Evolutionary conservation across 805 yeast genomes (phyloP).

Genomic region (Ogataea trehaloabstinens): DNA sequence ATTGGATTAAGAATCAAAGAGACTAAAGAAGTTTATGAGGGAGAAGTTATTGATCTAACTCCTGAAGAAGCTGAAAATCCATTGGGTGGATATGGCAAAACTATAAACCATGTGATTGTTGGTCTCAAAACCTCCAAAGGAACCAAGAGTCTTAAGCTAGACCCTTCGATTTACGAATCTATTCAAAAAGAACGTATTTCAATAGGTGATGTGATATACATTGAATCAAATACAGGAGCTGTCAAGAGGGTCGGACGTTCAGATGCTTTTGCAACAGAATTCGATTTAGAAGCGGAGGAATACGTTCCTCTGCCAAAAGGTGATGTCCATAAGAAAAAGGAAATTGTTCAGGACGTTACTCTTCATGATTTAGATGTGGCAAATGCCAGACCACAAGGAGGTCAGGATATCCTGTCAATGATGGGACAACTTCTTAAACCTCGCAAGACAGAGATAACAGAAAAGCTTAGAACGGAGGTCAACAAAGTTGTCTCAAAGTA

Average conservation of each 20-base stretch:
- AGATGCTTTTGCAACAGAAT: slow-evolving; percentile 93
- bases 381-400: slow-evolving; percentile 96
- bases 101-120: slow-evolving; percentile 76
- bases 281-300: slow-evolving; percentile 97
- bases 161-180: slow-evolving; percentile 97
- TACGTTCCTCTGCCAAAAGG: slow-evolving; percentile 99
- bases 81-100: slow-evolving; percentile 78
- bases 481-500: slow-evolving; percentile 96
- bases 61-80: slow-evolving; percentile 87
- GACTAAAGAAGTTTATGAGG: slow-evolving; percentile 96
- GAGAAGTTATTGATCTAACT: slow-evolving; percentile 96
- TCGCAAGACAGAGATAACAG: slow-evolving; percentile 91
- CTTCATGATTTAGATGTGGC: slow-evolving; percentile 97
- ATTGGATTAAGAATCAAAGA: slow-evolving; percentile 95
- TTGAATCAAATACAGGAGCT: slow-evolving; percentile 94
- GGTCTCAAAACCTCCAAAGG: slow-evolving; percentile 96
- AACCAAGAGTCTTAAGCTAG: slow-evolving; percentile 95
- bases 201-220: slow-evolving; percentile 95
- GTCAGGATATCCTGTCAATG: slow-evolving; percentile 93
- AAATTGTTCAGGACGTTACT: slow-evolving; percentile 96
- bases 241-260: slow-evolving; percentile 94
- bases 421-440: slow-evolving; percentile 98
- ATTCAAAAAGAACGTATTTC: slow-evolving; percentile 91
- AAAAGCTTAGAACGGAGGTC: slow-evolving; percentile 94
- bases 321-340: slow-evolving; percentile 92